Base-by-base conservation (phyloP, 768 basidiomycete species). In the Thelephora aurantiotincta region DNA sequence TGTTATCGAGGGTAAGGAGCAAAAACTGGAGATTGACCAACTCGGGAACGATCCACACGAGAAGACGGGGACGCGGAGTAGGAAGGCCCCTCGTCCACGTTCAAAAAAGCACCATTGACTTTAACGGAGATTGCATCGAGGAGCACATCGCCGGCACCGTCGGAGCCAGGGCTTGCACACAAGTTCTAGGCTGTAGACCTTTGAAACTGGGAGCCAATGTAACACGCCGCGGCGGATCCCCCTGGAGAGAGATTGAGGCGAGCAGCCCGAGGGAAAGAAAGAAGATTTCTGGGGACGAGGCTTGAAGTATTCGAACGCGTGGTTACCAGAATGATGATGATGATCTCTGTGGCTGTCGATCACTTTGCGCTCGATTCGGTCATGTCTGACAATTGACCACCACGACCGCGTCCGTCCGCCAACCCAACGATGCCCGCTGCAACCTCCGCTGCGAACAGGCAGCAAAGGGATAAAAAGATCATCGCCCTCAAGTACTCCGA, bases 401-500 rank as follows among this genome's bases (percentile, higher is more conserved):
- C 22, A 41, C 18, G 22, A 22, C 38, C 38, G 38, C 14, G 26
- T 30, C 26, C 26, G 5, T 30, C 26, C 26, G 26, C 26, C 26
- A 30, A 9, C 26, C 26, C 26, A 30, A 30, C 26, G 26, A 30
- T 30, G 26, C 26, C 26, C 26, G 26, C 26, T 30, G 26, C 26
- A 30, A 30, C 26, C 26, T 30, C 26, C 26, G 26, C 26, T 30
- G 26, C 26, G 26, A 30, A 30, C 26, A 30, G 9, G 26, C 26
- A 30, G 26, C 26, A 30, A 14, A 41, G 14, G 22, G 38, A 65
- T 62, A 65, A 69, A 50, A 72, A 71, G 60, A 59, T 63, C 5
- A 59, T 66, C 45, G 63, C 65, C 46, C 60, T 67, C 52, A 66
- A 80, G 58, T 72, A 70, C 55, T 63, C 63, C 34, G 81, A 85